A percentile compares a stretch with the other conserved stretches of the same genome.
phyloP scores from a whole-genome alignment of 1,284 basidiomycete genomes.

The Golubevia pallescens region DNA sequence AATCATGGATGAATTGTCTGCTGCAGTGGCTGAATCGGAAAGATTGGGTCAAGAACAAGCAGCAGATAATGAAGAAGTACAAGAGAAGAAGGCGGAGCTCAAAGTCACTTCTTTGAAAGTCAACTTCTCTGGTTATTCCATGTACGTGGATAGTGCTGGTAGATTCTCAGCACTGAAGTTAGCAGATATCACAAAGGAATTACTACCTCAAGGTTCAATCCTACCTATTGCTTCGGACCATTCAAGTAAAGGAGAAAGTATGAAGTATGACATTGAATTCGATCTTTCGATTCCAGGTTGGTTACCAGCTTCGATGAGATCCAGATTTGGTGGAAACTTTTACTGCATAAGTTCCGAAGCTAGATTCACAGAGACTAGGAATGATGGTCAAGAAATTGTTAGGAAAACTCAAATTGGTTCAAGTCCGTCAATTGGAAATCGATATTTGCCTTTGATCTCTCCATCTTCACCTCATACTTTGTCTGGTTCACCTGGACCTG shows the following conservation, averaged over 20 bases:
- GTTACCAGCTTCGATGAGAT: conserved; percentile 51
- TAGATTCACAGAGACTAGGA: not conserved
- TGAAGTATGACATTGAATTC: conserved; percentile 53
- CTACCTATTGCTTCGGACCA: conserved; percentile 11
- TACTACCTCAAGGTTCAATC: conserved; percentile 22
- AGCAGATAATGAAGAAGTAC: not conserved
- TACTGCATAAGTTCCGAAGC: conserved; percentile 49
- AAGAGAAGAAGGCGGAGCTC: conserved; percentile 14
- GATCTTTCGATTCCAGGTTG: conserved; percentile 57
- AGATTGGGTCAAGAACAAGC: not conserved
- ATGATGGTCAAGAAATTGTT: not conserved
- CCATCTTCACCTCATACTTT: not conserved
- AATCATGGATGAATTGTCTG: not conserved
- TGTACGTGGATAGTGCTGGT: conserved; percentile 53
- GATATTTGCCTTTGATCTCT: not conserved
- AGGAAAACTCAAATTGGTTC: no score
- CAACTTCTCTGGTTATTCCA: conserved; percentile 45
- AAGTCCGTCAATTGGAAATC: no score
- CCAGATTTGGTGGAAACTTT: conserved; percentile 54
- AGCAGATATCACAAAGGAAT: conserved; percentile 34
- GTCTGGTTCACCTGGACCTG: not conserved
- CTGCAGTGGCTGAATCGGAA: not conserved
- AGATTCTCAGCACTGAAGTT: conserved; percentile 49
- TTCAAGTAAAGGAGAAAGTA: not conserved
- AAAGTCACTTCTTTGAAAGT: conserved; percentile 35